phyloP scores from a whole-genome alignment of 2,329 filamentous ascomycete genomes.

The Cadophora sp. region DNA sequence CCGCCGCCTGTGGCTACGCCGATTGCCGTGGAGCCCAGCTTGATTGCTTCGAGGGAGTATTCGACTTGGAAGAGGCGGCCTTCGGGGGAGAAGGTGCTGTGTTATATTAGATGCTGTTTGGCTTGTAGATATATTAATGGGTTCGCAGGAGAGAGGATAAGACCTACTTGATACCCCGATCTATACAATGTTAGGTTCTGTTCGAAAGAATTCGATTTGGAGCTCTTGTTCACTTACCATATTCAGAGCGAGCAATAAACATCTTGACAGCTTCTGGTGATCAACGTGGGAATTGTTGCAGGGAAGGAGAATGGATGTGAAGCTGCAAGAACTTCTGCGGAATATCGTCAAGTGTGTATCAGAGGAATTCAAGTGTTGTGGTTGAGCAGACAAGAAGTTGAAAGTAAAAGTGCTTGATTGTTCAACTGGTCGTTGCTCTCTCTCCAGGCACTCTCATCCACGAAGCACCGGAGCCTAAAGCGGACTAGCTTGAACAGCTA shows the following conservation, averaged over 20 bases:
- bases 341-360: conserved; percentile 9
- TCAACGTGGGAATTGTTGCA: conserved; percentile 19
- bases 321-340: conserved; percentile 26
- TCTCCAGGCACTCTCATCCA: conserved; percentile 21
- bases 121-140: background rate
- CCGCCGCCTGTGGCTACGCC: conserved; percentile 95
- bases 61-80: conserved; percentile 99
- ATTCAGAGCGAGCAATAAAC: conserved; percentile 99
- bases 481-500: conserved; percentile 5
- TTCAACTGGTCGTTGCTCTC: conserved; percentile 6
- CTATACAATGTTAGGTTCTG: conserved; percentile 58
- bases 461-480: too few relatives aligned
- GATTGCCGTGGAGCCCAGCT: conserved; percentile 97
- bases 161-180: conserved; percentile 95
- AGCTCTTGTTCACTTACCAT: conserved; percentile 69
- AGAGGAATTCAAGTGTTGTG: conserved; percentile 4
- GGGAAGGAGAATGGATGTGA: conserved; percentile 7
- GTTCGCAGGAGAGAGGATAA: background rate
- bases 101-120: conserved; percentile 28
- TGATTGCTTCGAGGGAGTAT: conserved; percentile 99
- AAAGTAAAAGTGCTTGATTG: conserved; percentile 20
- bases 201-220: conserved; percentile 34
- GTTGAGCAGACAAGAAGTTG: conserved; percentile 16
- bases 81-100: conserved; percentile 98
- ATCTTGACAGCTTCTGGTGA: conserved; percentile 59